Evolutionary conservation across 1,284 basidiomycete genomes (phyloP), one percentile per base, ranked within the genome.

Genomic region (Fistulinella cinereoalba): DNA sequence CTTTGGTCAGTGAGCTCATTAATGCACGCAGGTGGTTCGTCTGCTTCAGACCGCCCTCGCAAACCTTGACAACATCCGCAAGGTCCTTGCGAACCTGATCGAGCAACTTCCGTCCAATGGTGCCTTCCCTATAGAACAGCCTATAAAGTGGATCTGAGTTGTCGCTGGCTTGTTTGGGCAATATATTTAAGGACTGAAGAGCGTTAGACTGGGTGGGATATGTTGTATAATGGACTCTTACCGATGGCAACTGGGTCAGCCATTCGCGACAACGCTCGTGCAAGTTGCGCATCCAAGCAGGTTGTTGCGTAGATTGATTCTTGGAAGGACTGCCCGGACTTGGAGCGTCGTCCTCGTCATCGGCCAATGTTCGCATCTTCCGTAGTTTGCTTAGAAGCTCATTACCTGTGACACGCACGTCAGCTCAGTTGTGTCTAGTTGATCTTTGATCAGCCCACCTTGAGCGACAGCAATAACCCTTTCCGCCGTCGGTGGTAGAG

Each of bases 21-120:
- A 97, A 74, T 4, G 80, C 83, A 32, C 94, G 87, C 23, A 96
- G 73, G 61, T 96, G 92, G 65, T 97, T 97, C 2, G 94, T 97
- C 69, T 96, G 95, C 73, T 96, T 97, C 47, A 92, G 71, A 54
- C 80, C 80, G 46, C 93, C 94, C 54, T 83, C 77, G 68, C 92
- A 95, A 37, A 96, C 91, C 58, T 83, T 81, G 53, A 87, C 79
- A 25, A 97, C 81, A 55, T 92, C 86, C 12, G 71, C 69, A 21
- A 97, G 78, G 62, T 97, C 95, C 61, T 75, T 81, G 49, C 83
- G 78, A 49, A 97, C 87, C 51, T 85, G 83, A 12, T 72, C 71
- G 13, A 97, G 75, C 7, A 97, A 76, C 56, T 80, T 88, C 54
- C 74, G 74, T 6, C 91, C 93, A 43, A 92, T 87, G 25, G 70